Conservation (phyloP, 352 stramenopile species). For the Globisporangium paroecandrum region DNA sequence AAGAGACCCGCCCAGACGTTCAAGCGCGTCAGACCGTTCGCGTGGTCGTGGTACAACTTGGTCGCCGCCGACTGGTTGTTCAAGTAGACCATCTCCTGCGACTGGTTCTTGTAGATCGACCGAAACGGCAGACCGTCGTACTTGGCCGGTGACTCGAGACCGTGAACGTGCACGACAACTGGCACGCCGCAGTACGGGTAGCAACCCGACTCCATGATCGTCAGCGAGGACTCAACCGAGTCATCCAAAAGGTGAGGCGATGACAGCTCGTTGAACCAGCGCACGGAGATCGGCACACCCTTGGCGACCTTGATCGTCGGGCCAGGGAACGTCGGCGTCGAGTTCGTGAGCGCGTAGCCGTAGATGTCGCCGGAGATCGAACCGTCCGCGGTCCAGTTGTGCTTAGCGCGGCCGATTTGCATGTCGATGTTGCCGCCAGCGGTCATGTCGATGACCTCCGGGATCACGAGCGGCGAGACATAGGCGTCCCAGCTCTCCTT, state of each 20-base stretch:
- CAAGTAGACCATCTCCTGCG: conserved; percentile 42
- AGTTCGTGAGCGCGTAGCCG: conserved; percentile 38
- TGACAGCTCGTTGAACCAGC: conserved; percentile 54
- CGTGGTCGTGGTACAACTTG: conserved; percentile 76
- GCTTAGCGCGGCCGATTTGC: conserved; percentile 31
- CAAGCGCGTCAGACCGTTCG: conserved; percentile 58
- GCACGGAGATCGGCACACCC: conserved; percentile 39
- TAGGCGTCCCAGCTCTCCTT: conserved; percentile 41
- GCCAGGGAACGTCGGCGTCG: conserved; percentile 39
- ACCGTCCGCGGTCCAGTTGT: conserved; percentile 52
- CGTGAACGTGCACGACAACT: conserved; percentile 56
- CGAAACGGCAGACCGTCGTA: conserved; percentile 55
- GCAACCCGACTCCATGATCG: conserved; percentile 45
- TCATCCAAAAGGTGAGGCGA: conserved; percentile 46
- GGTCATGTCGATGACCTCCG: conserved; percentile 38
- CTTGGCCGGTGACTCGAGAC: conserved; percentile 57
- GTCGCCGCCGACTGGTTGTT: conserved; percentile 71
- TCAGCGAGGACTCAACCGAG: conserved; percentile 41
- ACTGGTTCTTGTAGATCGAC: conserved; percentile 72
- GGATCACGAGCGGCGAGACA: conserved; percentile 26
- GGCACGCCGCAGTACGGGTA: conserved; percentile 69
- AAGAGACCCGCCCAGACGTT: conserved; percentile 64
- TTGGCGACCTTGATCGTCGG: conserved; percentile 48
- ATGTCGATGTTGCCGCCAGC: conserved; percentile 35
- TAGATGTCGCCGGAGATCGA: conserved; percentile 37